Base-by-base conservation (phyloP, 371 early-diverging fungal species). In the Mortierella sp. region DNA sequence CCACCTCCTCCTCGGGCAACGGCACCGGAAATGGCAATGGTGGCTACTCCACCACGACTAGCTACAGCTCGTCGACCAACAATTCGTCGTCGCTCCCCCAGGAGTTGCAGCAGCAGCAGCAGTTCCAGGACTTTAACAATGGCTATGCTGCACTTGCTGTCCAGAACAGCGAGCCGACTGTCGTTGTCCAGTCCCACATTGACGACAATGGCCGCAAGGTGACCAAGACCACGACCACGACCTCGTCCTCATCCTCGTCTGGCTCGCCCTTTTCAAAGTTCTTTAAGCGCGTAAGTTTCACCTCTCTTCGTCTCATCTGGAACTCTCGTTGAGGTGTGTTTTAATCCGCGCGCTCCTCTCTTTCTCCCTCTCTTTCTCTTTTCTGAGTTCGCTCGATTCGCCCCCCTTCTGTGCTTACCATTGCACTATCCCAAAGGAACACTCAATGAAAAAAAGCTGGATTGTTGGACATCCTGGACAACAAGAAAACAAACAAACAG, bases 201-300 rank as follows among this genome's bases (percentile, higher is more conserved):
- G 79, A 71, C 29, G 79, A 68, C 7, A 41, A 72, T 72, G 83
- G 83, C 16, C 83, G 83, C 53, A 83, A 83, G 66, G 79, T 83
- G 6, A 83, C 78, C 34, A 83, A 83, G 58, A 83, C 83, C 16
- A 83, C 75, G 11, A 82, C 82, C 44, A 77, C 82, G 0, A 68
- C 74, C 41, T 53, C 82, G 5, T 74, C 78, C 29, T 82, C 81
- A 10, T 73, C 73, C n/a, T 26, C 69, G 26, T 11, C 31, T 24
- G 14, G 39, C 37, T 50, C 64, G 19, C 72, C 83, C 34, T 71
- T 83, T 11, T 74, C 78, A 50, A 78, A 77, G 67, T 68, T 82
- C 53, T 82, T 82, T 31, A 81, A 81, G 44, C 81, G 77, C 52
- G 81, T 81, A 77, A 70, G 81, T 77, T 37, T 39, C 37, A 34